phyloP scores from a whole-genome alignment of 2,329 filamentous ascomycete species.

The Thermoascus crustaceus region DNA sequence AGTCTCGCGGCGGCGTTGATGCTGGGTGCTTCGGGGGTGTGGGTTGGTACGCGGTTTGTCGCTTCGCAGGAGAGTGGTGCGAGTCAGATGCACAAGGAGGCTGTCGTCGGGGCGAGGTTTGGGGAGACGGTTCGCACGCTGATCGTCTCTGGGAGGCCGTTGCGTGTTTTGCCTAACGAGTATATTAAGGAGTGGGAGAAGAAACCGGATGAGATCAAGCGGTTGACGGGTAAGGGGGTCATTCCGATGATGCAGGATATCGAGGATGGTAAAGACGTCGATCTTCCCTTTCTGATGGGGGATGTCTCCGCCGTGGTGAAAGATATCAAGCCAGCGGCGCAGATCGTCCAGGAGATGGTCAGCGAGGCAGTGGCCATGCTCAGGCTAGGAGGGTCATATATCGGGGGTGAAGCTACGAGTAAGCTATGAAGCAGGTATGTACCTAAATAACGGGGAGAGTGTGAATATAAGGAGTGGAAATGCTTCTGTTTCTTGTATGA shows the following conservation, averaged over 20 bases:
- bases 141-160: constrained; percentile 70
- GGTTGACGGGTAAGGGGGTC: constrained; percentile 66
- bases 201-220: constrained; percentile 63
- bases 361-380: constrained; percentile 62
- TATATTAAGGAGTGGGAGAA: constrained; percentile 78
- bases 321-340: constrained; percentile 68
- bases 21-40: constrained; percentile 81
- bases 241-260: constrained; percentile 78
- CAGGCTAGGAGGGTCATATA: constrained; percentile 52
- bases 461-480: too few species aligned
- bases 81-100: constrained; percentile 72
- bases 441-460: too few species aligned
- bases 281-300: constrained; percentile 86
- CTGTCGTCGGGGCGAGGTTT: constrained; percentile 70
- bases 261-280: constrained; percentile 72
- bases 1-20: constrained; percentile 74
- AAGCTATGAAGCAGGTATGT: constrained; percentile 33
- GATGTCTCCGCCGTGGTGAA: constrained; percentile 75
- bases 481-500: too few species aligned
- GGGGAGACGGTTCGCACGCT: constrained; percentile 75
- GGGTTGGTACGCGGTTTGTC: constrained; percentile 92
- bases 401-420: constrained; percentile 36
- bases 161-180: constrained; percentile 73
- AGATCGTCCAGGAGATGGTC: constrained; percentile 91
- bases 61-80: constrained; percentile 74